Evolutionary conservation across 768 basidiomycete genomes (phyloP), one percentile per base, ranked within the genome.

Genomic region (Hericium erinaceus): DNA sequence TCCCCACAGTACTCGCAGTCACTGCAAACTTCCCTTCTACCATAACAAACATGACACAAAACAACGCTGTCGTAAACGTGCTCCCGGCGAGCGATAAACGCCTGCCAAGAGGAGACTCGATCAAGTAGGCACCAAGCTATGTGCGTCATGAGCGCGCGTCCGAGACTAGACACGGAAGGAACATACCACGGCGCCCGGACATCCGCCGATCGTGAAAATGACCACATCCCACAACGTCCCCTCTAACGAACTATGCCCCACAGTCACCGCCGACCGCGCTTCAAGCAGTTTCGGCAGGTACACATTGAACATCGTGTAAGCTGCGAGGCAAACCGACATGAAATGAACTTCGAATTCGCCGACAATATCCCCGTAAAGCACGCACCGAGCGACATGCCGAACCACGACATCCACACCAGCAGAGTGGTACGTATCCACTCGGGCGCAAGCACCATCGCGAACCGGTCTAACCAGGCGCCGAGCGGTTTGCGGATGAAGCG

Each of bases 261-360:
- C 58, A n/a, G 55, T 58, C 2, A 66, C 62, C 5, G 2, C 60
- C 59, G 53, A 58, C 56, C 81, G 74, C 26, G 80, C 79, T 72
- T 95, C 93, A 39, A 95, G 72, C 11, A 94, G 73, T 65, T 91
- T 95, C 0, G 93, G 93, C 18, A 94, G 77, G 66, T 82, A 95
- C 26, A 93, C 90, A 66, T 95, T 95, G 71, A 95, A 95, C 85
- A 95, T 92, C 2, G 90, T 93, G 65, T 84, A 92, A 0, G 83
- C 88, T 89, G 37, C 33, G 8, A 1, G 22, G 48, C 40, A 33
- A 33, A 33, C 55, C 49, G 50, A 56, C 15, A 59, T 22, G n/a
- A 46, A 44, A 20, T 48, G 37, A 22, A 61, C 48, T 60, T 53
- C 39, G 60, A 10, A 33, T 8, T n/a, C 7, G 48, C 48, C 16